A percentile compares a stretch with the other conserved stretches of the same genome.
Evolutionary conservation across 805 yeast species (phyloP).

Genomic region (Ogataea nakhonphanomensis): DNA sequence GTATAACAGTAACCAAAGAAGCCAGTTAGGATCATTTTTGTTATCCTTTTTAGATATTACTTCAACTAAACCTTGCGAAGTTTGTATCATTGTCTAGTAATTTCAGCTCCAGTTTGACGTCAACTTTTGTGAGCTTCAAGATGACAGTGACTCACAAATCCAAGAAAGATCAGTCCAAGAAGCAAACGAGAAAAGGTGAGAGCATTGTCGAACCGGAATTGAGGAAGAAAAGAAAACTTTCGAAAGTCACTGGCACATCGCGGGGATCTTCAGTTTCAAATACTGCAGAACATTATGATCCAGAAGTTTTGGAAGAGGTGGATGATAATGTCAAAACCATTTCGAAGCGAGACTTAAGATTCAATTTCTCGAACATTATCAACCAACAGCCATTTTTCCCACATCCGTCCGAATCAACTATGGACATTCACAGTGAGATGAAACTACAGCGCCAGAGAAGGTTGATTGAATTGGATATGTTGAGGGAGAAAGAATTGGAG

Average conservation of each 20-base stretch:
- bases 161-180: slow-evolving; percentile 2
- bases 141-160: slow-evolving; percentile 3
- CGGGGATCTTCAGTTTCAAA: background rate
- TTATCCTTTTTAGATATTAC: no score
- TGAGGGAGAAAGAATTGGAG: slow-evolving; percentile 18
- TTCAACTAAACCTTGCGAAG: no score
- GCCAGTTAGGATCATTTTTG: no score
- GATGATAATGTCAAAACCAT: slow-evolving; percentile 6
- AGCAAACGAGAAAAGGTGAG: slow-evolving; percentile 7
- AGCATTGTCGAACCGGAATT: background rate
- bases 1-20: no score
- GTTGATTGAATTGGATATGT: slow-evolving; percentile 26
- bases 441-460: slow-evolving; percentile 32
- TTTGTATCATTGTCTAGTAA: background rate
- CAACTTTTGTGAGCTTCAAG: no score
- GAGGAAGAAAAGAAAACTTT: slow-evolving; percentile 5
- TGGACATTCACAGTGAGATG: slow-evolving; percentile 29
- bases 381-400: slow-evolving; percentile 25
- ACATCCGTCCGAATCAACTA: slow-evolving; percentile 24
- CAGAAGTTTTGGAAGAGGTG: background rate
- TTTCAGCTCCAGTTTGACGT: no score
- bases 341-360: slow-evolving; percentile 22
- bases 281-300: background rate
- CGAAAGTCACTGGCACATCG: background rate
- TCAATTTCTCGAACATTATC: slow-evolving; percentile 26